Base-by-base conservation (phyloP, 1,139 yeast species). In the Sugiyamaella paludigena region DNA sequence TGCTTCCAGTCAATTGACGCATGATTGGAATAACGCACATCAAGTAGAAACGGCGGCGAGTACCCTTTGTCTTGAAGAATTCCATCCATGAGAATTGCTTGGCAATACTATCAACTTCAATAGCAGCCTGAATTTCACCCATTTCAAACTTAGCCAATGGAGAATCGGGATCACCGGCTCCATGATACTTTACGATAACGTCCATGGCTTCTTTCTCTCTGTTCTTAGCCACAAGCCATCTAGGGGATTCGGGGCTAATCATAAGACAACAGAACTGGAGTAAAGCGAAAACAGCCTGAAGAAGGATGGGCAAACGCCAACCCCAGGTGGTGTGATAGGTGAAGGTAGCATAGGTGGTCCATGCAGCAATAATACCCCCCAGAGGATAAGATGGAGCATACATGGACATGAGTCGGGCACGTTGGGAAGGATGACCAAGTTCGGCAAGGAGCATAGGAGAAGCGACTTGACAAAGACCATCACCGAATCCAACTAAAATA, bases 161-260 rank as follows among this genome's bases (percentile, higher is more conserved):
- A 11, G 51, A 49, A 8, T 50, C 45, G 5, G 46, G 47, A 30
- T 59, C 58, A 6, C 60, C 62, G 6, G 49, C 52, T 13, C 59
- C 63, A 47, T 59, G 63, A 47, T 55, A 58, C 45, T 59, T 56
- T 24, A 49, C 33, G 19, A 59, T 36, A 31, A 58, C 49, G n/a
- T 61, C 55, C 34, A 76, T 70, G 28, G 87, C 87, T 42, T 69
- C 58, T 1, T 66, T 77, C 39, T 71, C 66, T 32, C 70, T 63
- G 38, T 72, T 74, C 53, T 72, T 78, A 16, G 75, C 73, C 47
- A 81, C 74, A 60, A 63, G 78, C 70, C 75, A 83, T 69, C 88
- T 76, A 53, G 89, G 88, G 7, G 87, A 79, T 62, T 84, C 89
- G 30, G 88, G 87, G 67, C 83, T 72, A 55, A 73, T 67, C 48